phyloP scores from a whole-genome alignment of 768 basidiomycete species.

The Lentinus brumalis region DNA sequence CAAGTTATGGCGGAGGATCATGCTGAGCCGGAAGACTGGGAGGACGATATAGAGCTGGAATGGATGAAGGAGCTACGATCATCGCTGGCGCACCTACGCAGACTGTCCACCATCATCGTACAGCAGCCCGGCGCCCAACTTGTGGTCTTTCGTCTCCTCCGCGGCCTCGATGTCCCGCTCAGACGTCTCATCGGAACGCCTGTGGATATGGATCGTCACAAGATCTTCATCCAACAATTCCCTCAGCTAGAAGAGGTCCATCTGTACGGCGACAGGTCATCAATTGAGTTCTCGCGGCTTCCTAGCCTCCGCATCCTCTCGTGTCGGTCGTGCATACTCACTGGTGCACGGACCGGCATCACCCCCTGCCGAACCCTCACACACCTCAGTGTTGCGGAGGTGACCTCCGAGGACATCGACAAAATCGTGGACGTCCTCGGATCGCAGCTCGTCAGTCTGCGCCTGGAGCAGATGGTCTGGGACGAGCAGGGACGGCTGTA shows the following conservation, averaged over 20 bases:
- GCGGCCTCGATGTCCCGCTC: no score
- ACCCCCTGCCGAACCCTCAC: neutral
- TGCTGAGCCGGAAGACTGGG: no score
- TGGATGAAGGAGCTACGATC: no score
- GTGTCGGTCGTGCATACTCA: neutral
- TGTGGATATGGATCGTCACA: no score
- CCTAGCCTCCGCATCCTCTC: slow-evolving; percentile 2
- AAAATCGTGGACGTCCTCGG: neutral
- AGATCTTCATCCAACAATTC: neutral
- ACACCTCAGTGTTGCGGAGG: neutral
- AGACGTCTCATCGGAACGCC: no score
- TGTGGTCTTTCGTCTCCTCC: no score
- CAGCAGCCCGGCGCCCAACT: no score
- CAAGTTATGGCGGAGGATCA: no score
- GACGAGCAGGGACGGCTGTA: neutral
- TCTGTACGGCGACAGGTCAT: neutral
- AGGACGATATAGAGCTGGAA: no score
- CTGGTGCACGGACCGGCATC: no score
- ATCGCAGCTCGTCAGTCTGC: slow-evolving; percentile 1
- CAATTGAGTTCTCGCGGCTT: neutral
- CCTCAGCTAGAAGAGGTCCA: slow-evolving; percentile 1
- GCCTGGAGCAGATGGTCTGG: neutral
- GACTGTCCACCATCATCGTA: no score
- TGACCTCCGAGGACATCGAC: neutral
- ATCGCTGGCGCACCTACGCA: no score